Conservation (phyloP, 1,139 yeast genomes). For the Pichia sp. region DNA sequence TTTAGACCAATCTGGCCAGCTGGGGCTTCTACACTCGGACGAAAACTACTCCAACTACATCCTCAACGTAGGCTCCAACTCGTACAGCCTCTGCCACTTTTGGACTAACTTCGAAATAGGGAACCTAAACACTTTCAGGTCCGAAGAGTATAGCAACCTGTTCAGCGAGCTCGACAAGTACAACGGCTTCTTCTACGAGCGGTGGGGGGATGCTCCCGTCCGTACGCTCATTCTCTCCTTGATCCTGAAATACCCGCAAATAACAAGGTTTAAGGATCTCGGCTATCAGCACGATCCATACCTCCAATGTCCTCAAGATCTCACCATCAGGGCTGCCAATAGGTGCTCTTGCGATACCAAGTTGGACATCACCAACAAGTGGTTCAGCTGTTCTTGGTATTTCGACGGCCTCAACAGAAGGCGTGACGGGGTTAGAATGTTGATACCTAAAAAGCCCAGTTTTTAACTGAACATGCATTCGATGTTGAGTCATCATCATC, state of each 20-base stretch:
- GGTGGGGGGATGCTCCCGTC: constrained; percentile 73
- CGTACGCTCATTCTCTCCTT: constrained; percentile 54
- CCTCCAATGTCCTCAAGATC: constrained; percentile 54
- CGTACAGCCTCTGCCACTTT: constrained; percentile 63
- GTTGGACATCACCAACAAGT: constrained; percentile 47
- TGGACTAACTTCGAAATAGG: constrained; percentile 73
- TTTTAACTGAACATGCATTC: background rate
- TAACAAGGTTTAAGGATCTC: constrained; percentile 52
- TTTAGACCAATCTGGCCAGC: constrained; percentile 15
- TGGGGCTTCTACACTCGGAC: constrained; percentile 24
- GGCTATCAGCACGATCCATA: constrained; percentile 59
- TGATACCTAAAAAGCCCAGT: background rate
- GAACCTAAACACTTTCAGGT: constrained; percentile 49
- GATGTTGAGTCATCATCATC: background rate
- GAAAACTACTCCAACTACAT: constrained; percentile 47
- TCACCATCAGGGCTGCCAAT: constrained; percentile 39
- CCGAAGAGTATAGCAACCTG: constrained; percentile 47
- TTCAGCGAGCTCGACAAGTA: constrained; percentile 40
- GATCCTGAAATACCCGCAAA: constrained; percentile 43
- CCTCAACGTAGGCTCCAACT: constrained; percentile 42
- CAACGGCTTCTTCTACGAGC: constrained; percentile 61
- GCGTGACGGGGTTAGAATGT: background rate
- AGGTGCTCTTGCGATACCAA: constrained; percentile 53
- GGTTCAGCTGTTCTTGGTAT: constrained; percentile 41
- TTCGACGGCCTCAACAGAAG: constrained; percentile 19